Percentiles rank a stretch among this genome's conserved stretches.
Conservation (phyloP, 2,329 filamentous ascomycete species). For the Fusarium veterinarium region DNA sequence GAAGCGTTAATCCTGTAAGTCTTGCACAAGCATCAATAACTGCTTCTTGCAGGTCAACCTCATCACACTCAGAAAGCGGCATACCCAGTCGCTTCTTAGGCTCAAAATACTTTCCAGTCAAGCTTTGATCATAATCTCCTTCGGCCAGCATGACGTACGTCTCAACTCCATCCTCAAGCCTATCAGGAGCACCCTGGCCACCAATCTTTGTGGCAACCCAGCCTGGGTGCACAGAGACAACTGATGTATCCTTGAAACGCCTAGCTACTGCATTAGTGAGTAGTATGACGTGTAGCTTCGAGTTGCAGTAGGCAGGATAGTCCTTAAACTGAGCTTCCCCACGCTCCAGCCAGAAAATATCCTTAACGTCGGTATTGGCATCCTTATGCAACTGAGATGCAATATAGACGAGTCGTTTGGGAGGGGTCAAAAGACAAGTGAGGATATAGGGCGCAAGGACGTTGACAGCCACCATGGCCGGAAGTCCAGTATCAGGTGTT, state of each 20-base stretch:
- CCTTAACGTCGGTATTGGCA: slow-evolving; percentile 22
- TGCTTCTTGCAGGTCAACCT: too few species aligned
- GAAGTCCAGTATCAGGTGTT: too few species aligned
- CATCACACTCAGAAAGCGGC: too few species aligned
- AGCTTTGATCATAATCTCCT: slow-evolving; percentile 31
- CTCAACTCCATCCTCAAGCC: slow-evolving; percentile 38
- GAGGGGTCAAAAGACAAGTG: too few species aligned
- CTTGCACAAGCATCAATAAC: too few species aligned
- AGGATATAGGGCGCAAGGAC: neutral
- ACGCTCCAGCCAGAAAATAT: slow-evolving; percentile 38
- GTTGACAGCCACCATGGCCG: too few species aligned
- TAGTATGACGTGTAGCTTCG: slow-evolving; percentile 38
- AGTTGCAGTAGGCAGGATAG: slow-evolving; percentile 35
- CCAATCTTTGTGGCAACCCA: slow-evolving; percentile 40
- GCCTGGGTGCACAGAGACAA: slow-evolving; percentile 37
- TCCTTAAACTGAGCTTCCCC: slow-evolving; percentile 31
- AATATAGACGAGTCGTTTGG: slow-evolving; percentile 33
- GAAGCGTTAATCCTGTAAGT: too few species aligned
- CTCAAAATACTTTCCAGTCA: slow-evolving; percentile 35
- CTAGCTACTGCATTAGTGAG: slow-evolving; percentile 37
- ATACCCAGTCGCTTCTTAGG: slow-evolving; percentile 18
- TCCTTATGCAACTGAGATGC: slow-evolving; percentile 34
- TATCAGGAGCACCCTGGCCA: slow-evolving; percentile 13
- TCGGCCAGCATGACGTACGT: slow-evolving; percentile 38
- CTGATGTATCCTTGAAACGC: slow-evolving; percentile 29